Conservation (phyloP, 495 filamentous ascomycete genomes). For the Pseudomonodictys pantanalensis region DNA sequence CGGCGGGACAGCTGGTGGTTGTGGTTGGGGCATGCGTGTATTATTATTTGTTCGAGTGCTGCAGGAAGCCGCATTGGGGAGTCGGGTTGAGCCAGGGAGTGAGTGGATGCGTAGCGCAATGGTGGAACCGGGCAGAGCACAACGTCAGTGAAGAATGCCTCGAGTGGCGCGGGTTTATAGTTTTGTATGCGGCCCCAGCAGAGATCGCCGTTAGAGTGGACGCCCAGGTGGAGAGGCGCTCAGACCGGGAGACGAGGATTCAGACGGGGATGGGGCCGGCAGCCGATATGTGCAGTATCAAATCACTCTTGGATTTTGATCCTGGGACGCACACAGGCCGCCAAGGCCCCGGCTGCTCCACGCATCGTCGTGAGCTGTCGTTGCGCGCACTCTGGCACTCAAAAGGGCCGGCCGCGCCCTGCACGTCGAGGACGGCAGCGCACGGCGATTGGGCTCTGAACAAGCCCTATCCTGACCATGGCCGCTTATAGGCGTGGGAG, state of each 20-base stretch:
- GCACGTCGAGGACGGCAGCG: neutral
- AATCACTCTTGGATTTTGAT: neutral
- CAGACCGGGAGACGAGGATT: neutral
- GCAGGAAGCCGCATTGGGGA: constrained; percentile 37
- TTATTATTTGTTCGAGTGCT: constrained; percentile 35
- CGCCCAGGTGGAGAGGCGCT: constrained; percentile 8
- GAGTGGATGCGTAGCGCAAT: constrained; percentile 25
- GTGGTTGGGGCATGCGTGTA: constrained; percentile 42
- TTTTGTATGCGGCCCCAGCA: constrained; percentile 25
- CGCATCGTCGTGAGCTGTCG: neutral
- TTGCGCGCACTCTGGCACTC: neutral
- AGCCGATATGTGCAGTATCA: neutral
- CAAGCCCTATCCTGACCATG: no score
- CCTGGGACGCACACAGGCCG: neutral
- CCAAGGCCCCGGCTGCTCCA: neutral
- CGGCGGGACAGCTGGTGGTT: constrained; percentile 39
- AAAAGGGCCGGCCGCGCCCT: neutral
- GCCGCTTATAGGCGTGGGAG: no score
- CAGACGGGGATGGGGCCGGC: neutral
- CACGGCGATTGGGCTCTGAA: no score
- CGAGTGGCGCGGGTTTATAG: constrained; percentile 29
- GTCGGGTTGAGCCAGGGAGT: constrained; percentile 21
- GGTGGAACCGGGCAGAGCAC: no score
- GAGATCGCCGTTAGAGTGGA: constrained; percentile 10
- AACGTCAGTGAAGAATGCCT: constrained; percentile 32